Evolutionary conservation across 257 asterid genomes (phyloP).

Genomic region (Gardenia jasminoides): DNA sequence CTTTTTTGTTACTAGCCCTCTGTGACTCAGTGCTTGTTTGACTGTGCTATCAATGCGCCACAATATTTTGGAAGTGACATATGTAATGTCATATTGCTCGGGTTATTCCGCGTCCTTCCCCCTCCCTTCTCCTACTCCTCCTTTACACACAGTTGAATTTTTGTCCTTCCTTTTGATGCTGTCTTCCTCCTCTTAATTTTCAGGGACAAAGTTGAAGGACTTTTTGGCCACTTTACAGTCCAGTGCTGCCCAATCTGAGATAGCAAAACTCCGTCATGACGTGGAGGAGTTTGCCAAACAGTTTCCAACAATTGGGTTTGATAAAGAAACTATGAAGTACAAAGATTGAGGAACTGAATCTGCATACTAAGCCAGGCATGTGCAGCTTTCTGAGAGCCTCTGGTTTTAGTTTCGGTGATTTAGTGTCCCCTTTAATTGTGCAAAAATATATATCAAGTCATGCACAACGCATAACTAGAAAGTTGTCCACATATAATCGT

Average conservation of each 20-base stretch:
- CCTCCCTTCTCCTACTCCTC: background rate
- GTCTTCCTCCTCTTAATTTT: background rate
- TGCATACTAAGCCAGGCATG: conserved; percentile 20
- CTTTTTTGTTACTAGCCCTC: background rate
- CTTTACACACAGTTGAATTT: background rate
- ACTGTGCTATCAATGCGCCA: background rate
- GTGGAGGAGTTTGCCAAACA: conserved; percentile 89
- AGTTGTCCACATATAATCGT: background rate
- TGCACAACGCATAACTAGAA: background rate
- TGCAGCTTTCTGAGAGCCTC: background rate
- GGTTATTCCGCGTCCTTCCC: background rate
- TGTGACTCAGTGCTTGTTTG: background rate
- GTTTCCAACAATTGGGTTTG: conserved; percentile 87
- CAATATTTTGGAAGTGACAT: background rate
- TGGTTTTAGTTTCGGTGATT: background rate
- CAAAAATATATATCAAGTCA: background rate
- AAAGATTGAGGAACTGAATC: conserved; percentile 45
- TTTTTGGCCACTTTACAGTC: conserved; percentile 69
- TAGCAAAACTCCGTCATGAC: conserved; percentile 52
- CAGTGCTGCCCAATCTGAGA: conserved; percentile 55
- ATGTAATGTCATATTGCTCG: background rate
- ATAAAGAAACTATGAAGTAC: conserved; percentile 83
- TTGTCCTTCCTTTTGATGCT: conserved; percentile 14
- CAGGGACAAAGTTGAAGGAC: conserved; percentile 90
- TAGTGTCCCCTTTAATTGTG: background rate